Evolutionary conservation across 345 rosid species (phyloP), one percentile per base, ranked within the genome.

Genomic region (Aurinia saxatilis): DNA sequence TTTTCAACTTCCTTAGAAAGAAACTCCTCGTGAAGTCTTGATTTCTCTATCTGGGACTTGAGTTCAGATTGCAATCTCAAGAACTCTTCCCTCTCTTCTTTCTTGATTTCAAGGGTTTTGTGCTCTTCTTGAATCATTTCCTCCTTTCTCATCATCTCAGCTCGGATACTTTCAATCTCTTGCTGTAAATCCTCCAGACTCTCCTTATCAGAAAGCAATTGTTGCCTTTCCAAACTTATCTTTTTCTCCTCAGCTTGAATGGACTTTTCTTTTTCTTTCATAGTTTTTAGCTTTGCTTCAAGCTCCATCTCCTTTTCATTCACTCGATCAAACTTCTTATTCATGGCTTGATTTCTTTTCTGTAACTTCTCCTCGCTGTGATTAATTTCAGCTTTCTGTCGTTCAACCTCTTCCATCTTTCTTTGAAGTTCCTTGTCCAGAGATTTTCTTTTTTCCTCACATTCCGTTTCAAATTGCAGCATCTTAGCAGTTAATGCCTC

Each of bases 301-400:
- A 82, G 74, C 35, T 82, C 95, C 66, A 80, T 82, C 70, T 86
- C 98, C 73, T 82, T 86, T 74, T 86, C 96, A 70, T 79, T 83
- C 62, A 83, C 76, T 74, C 88, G 86, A 65, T 76, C 96, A 18
- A 75, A 63, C 78, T 83, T 92, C 69, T 53, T 72, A 63, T 78
- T 79, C 75, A 81, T 58, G 33, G 87, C 81, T 72, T 85, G 83
- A 70, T 77, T 91, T 57, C 77, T 68, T 67, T 80, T 88, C 68
- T 67, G 68, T 77, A 88, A 58, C 82, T 78, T 88, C 57, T 82
- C 88, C 74, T 82, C 86, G 40, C 67, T 75, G 68, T 88, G 95
- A 60, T 75, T 63, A 60, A 77, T 63, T 74, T 88, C 86, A 35
- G 40, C 73, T 70, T 71, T 83, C 60, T 18, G 76, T 50, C 75